A percentile compares a stretch with the other conserved stretches of the same genome.
Evolutionary conservation across 257 asterid species (phyloP).

Genomic region (Solanum virginianum): DNA sequence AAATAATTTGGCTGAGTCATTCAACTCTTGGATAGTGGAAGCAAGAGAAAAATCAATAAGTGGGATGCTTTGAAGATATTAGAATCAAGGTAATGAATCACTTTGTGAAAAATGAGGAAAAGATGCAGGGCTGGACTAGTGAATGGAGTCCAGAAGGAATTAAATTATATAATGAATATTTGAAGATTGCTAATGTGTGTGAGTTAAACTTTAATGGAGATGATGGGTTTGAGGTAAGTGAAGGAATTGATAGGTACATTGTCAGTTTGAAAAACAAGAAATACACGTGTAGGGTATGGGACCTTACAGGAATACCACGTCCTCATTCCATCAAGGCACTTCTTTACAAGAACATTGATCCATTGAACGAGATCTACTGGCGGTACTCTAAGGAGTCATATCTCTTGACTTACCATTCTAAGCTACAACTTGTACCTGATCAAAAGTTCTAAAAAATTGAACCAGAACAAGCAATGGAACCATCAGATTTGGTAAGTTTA

Average conservation of each 20-base stretch:
- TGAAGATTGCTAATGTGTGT: neutral
- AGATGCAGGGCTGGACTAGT: too few relatives aligned
- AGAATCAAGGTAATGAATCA: neutral
- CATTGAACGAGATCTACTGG: neutral
- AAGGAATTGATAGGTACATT: neutral
- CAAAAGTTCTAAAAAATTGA: neutral
- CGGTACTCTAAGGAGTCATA: too few relatives aligned
- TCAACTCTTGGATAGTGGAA: too few relatives aligned
- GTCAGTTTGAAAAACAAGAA: neutral
- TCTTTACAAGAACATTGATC: neutral
- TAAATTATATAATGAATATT: too few relatives aligned
- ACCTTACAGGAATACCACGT: neutral
- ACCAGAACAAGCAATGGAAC: neutral
- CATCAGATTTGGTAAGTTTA: neutral
- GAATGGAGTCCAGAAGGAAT: neutral
- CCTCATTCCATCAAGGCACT: neutral
- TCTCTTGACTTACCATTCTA: too few relatives aligned
- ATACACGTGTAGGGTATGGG: neutral
- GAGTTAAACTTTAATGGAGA: neutral
- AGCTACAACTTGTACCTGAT: neutral
- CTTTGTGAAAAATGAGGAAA: neutral
- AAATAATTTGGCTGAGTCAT: too few relatives aligned
- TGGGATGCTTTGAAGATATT: too few relatives aligned
- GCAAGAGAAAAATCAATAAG: too few relatives aligned
- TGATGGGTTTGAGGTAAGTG: neutral